Percentiles rank a stretch among this genome's conserved stretches.
These are phyloP conservation scores for Botrytis sinoallii DNA, from an alignment of 2,329 filamentous ascomycete genomes.

Conservation along the genomic window DNA sequence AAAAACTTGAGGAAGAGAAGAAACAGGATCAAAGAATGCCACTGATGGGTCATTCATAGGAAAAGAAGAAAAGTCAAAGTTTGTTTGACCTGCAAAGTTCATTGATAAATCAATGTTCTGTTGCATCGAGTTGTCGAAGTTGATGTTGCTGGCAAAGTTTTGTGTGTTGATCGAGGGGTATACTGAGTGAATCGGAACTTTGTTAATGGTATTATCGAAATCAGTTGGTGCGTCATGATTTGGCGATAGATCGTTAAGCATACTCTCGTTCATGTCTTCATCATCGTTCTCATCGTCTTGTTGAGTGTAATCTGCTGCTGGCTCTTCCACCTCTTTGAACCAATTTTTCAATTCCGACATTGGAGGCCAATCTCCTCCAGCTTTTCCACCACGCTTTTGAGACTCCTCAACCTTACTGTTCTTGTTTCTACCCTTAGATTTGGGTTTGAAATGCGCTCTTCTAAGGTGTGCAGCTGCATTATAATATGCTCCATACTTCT, in stretches of 20 bases:
- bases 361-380: conserved; percentile 52
- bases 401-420: conserved; percentile 35
- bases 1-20: conserved; percentile 24
- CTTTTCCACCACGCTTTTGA: conserved; percentile 54
- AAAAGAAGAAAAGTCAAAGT: conserved; percentile 25
- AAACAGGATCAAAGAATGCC: conserved; percentile 28
- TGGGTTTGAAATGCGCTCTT: conserved; percentile 79
- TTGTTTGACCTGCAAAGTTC: conserved; percentile 29
- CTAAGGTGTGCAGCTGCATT: conserved; percentile 90
- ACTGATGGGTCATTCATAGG: conserved; percentile 25
- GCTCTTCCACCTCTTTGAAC: conserved; percentile 52
- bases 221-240: conserved; percentile 29
- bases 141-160: conserved; percentile 24
- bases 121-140: conserved; percentile 24
- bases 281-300: conserved; percentile 40
- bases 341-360: conserved; percentile 58
- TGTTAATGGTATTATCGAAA: conserved; percentile 21
- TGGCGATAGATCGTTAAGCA: conserved; percentile 28
- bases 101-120: conserved; percentile 30
- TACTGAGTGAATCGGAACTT: conserved; percentile 19
- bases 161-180: conserved; percentile 23
- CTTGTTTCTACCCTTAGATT: conserved; percentile 46
- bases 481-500: conserved; percentile 88
- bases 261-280: conserved; percentile 38
- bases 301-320: conserved; percentile 34